These are phyloP conservation scores for Linum tenue DNA, from an alignment of 345 rosid species.

Conservation along the genomic window DNA sequence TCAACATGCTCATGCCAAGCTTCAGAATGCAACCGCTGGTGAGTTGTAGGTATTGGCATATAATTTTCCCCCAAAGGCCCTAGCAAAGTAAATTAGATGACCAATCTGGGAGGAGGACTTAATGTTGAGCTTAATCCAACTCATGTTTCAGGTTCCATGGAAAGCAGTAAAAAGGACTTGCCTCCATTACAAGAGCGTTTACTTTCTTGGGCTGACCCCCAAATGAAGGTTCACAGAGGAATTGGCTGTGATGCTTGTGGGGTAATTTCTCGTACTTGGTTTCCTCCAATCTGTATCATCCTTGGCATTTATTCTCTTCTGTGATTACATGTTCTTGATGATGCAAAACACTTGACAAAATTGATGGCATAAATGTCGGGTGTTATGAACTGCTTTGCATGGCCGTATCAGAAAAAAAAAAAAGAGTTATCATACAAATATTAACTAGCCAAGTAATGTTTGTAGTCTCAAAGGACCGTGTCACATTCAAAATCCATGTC, in stretches of 20 bases:
- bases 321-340: not conserved
- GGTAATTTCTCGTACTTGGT: constrained; percentile 24
- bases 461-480: not conserved
- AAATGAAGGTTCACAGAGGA: constrained; percentile 22
- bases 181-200: not conserved
- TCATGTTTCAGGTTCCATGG: constrained; percentile 27
- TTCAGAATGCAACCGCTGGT: constrained; percentile 25
- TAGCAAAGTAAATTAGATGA: not conserved
- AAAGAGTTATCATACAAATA: not conserved
- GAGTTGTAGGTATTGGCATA: constrained; percentile 10
- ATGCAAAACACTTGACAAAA: not conserved
- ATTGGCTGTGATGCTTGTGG: constrained; percentile 80
- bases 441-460: not conserved
- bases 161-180: constrained; percentile 19
- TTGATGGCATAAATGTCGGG: not conserved
- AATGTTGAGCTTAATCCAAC: not conserved
- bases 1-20: constrained; percentile 17
- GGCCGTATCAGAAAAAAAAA: not conserved
- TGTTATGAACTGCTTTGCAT: not conserved
- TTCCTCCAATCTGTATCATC: not conserved
- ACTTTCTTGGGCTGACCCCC: constrained; percentile 22
- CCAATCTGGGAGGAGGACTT: not conserved
- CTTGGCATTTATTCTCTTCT: not conserved
- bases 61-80: not conserved
- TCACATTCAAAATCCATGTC: not conserved